Evolutionary conservation across 2,329 filamentous ascomycete species (phyloP).

Genomic region (Fusarium sp.): DNA sequence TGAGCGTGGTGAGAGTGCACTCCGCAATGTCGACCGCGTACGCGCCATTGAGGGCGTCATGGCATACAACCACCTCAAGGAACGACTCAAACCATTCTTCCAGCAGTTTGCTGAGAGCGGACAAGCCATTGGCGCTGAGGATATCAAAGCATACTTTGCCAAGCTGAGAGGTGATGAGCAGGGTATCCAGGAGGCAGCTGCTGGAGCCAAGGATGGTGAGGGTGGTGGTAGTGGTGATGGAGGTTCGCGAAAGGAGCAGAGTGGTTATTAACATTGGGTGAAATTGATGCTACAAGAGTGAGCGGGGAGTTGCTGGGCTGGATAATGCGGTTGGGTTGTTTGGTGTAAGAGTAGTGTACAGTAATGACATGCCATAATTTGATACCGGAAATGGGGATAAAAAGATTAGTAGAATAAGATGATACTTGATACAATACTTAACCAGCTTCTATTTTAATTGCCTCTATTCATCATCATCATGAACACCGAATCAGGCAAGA

Average conservation of each 20-base stretch:
- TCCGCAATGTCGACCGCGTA: constrained; percentile 92
- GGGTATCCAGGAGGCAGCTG: constrained; percentile 71
- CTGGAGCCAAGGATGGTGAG: constrained; percentile 45
- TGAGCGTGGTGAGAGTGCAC: constrained; percentile 90
- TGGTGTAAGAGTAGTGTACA: constrained; percentile 28
- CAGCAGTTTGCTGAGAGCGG: constrained; percentile 94
- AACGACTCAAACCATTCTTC: constrained; percentile 94
- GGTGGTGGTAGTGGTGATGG: constrained; percentile 36
- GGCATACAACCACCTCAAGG: constrained; percentile 96
- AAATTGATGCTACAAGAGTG: background rate
- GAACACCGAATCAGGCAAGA: background rate
- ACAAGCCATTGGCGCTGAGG: constrained; percentile 87
- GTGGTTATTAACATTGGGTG: constrained; percentile 61
- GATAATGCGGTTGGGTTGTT: background rate
- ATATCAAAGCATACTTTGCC: constrained; percentile 96
- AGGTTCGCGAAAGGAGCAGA: constrained; percentile 60
- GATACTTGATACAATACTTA: background rate
- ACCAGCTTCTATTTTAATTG: too few species aligned
- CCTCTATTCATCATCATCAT: too few species aligned
- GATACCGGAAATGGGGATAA: background rate
- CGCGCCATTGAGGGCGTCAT: constrained; percentile 95
- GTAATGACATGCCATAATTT: background rate
- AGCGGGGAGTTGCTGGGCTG: background rate
- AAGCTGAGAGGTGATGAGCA: constrained; percentile 89
- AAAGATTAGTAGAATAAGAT: background rate